Evolutionary conservation across 441 rosid genomes (phyloP), one percentile per base, ranked within the genome.

Genomic region (Adansonia madagascariensis): DNA sequence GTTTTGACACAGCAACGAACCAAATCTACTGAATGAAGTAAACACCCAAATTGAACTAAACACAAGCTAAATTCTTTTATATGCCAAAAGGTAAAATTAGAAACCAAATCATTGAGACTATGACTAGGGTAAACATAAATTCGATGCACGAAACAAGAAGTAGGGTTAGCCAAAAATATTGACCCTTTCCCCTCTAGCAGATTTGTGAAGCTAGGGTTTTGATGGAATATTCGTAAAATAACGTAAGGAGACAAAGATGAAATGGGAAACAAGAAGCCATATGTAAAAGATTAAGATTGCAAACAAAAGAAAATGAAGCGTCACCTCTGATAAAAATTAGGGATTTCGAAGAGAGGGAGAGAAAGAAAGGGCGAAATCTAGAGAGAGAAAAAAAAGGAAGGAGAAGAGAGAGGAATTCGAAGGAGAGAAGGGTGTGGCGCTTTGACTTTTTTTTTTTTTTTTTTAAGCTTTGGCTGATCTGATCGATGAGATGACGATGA

Each of bases 141-240:
- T 75, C 68, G 53, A 63, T 60, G 67, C 68, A 39, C 39, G 52
- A 47, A 77, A 10, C 60, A 43, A 78, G 20, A 84, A 76, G 81
- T 86, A 91, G 91, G 91, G 89, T 84, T 89, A 73, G 64, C n/a
- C 22, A 31, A n/a, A 53, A 74, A 12, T 73, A 75, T n/a, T 66
- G 56, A 70, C 68, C 18, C 56, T 62, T 73, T 47, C 46, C 52
- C 76, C 47, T 64, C 62, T 55, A 20, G 59, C 22, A 76, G 44
- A 66, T 41, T 55, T 43, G 22, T 22, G 20, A 78, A 83, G 76
- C 86, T 88, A 87, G 94, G 96, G 92, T 87, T 91, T 87, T 77
- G 78, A 81, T 79, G 81, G 82, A 76, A 82, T 82, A 83, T 79
- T 74, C 84, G 86, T 70, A 81, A 83, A 82, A 77, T 61, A 69